Base-by-base conservation (phyloP, 345 rosid species). In the Lenwebbia sp. region DNA sequence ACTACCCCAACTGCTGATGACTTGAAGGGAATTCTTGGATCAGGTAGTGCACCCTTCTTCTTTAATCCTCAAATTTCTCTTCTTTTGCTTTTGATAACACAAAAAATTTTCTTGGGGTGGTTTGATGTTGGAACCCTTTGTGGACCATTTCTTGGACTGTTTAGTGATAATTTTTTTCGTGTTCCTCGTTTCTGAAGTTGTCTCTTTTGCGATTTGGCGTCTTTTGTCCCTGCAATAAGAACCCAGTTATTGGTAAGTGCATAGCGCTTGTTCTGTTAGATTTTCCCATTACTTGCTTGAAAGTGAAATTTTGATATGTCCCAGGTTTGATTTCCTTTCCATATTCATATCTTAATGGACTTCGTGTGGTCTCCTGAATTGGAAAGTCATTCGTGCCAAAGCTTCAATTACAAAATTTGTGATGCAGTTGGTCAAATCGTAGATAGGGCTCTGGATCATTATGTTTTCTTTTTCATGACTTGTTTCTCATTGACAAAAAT, bases 1-100 rank as follows among this genome's bases (percentile, higher is more conserved):
- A 7, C 83, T 78, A 55, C n/a, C 60, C 94, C 95, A 58, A 89
- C 91, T 6, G 89, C 94, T 21, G 88, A 86, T 44, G 92, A 91
- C 88, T n/a, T 93, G 75, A 91, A 91, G 70, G n/a, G 56, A 12
- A 90, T 93, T 82, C 93, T 93, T 81, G 89, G 86, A 55, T 84
- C 88, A 21, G 94, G 95, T 92, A 37, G 78, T 19, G 78, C 78
- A 0, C 88, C 37, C 41, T 37, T 7, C 54, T 60, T 12, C 3
- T 10, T 49, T 49, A 49, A 10, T 11, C 51, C 51, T 49, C 51
- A 11, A 2, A 10, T 49, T 51, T 28, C 28, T 15, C 30, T 37
- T 53, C 17, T 14, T 51, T 49, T 84, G 49, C 40, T 23, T n/a
- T 53, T 53, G 30, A 50, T 85, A 0, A 19, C 7, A 70, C 22